Evolutionary conservation across 2,329 filamentous ascomycete species (phyloP), one percentile per base, ranked within the genome.

Genomic region (Penicillium sp.): DNA sequence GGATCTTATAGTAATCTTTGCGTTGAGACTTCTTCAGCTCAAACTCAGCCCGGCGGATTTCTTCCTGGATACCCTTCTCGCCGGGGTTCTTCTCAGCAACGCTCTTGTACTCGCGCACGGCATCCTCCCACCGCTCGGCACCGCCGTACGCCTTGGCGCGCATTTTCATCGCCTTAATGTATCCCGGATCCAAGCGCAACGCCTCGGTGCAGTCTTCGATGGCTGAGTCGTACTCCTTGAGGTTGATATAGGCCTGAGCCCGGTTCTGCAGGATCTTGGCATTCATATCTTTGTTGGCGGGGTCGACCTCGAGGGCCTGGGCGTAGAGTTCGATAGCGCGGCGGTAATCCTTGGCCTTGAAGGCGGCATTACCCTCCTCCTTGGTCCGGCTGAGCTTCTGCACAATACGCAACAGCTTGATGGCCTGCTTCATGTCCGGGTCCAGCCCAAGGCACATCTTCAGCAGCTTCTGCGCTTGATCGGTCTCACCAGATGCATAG

Each of bases 1-100:
- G 86, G 67, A 98, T 96, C 85, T 97, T 97, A 83, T 99, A 99
- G 81, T 96, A 98, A 73, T 99, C 95, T 79, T 99, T 99, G 63
- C 95, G 86, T 79, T 94, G 90, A 76, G 90, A 90, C 88, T 98
- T 98, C 88, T 99, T 99, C 64, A 98, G 82, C 79, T 99, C 95
- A 28, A 97, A 82, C 80, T 99, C 94, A 1, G 94, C 95, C 70
- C 89, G 90, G 58, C 91, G 89, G 47, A 98, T 87, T 71, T 99
- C 95, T 76, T 90, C 93, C 54, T 85, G 83, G 61, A 98, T 89
- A 14, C 84, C 87, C 43, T 88, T 86, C 75, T 99, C 95, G 63
- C 88, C 84, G 1, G 93, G 93, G 67, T 95, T 91, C 60, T 88
- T 80, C 74, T 98, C 94, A 53, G 89, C 85, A 60, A 98, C 87